phyloP scores from a whole-genome alignment of 768 basidiomycete species.

The Infundibulicybe gibba region DNA sequence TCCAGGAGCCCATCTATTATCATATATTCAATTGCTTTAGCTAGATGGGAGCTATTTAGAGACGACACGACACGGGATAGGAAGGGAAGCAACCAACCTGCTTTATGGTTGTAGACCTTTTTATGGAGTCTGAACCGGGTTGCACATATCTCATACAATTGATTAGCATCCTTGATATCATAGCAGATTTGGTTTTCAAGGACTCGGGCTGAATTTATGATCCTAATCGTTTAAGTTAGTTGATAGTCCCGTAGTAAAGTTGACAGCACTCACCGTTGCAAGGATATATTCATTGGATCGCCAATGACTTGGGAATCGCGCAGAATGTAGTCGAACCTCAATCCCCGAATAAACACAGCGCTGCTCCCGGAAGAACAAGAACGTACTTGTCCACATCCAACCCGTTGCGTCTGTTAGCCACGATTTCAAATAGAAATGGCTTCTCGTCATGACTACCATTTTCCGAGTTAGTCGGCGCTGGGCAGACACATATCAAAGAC shows the following conservation, averaged over 20 bases:
- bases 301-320: constrained; percentile 74
- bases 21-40: constrained; percentile 81
- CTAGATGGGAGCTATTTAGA: constrained; percentile 26
- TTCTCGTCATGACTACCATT: not conserved
- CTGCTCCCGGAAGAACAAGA: not conserved
- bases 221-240: constrained; percentile 30
- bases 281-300: constrained; percentile 51
- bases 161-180: constrained; percentile 76
- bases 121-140: constrained; percentile 82
- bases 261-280: constrained; percentile 32
- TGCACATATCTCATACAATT: constrained; percentile 70
- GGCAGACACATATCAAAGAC: constrained; percentile 16
- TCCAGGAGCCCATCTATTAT: constrained; percentile 69
- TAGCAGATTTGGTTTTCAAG: constrained; percentile 76
- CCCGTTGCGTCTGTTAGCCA: constrained; percentile 78
- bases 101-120: constrained; percentile 79
- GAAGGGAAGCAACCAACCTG: constrained; percentile 35
- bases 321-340: constrained; percentile 78
- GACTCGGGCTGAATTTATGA: constrained; percentile 73
- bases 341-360: no score
- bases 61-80: not conserved
- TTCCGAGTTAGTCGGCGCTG: not conserved
- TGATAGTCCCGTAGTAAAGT: not conserved
- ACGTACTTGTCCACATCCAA: constrained; percentile 83
- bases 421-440: constrained; percentile 78